A percentile compares a stretch with the other conserved stretches of the same genome.
Conservation (phyloP, 257 asterid species). For the Solanum acaule region DNA sequence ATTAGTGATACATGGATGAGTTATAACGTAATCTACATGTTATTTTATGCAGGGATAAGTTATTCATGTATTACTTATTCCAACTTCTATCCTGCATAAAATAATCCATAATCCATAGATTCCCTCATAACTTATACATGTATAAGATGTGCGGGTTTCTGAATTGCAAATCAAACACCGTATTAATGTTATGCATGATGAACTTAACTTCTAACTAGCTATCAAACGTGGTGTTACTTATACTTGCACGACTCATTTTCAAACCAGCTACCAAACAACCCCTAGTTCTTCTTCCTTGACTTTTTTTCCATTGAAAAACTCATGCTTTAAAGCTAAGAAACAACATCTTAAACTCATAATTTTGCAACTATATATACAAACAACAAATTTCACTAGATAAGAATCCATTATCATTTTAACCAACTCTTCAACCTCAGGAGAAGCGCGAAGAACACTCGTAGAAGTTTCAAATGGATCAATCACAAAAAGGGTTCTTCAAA, state of each 20-base stretch:
- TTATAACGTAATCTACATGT: no score
- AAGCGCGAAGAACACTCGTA: neutral
- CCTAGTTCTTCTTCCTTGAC: constrained; percentile 2
- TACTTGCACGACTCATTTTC: neutral
- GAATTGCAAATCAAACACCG: no score
- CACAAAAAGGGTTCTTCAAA: constrained; percentile 1
- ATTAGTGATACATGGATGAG: neutral
- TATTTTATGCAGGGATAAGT: no score
- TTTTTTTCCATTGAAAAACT: constrained; percentile 2
- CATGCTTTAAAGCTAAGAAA: constrained; percentile 1
- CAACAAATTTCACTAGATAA: neutral
- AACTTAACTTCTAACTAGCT: neutral
- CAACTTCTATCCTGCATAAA: no score
- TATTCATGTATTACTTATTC: neutral
- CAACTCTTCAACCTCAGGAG: neutral
- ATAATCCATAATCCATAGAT: neutral
- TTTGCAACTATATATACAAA: neutral
- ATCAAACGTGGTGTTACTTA: neutral
- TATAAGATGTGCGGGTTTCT: neutral
- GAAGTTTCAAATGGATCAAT: constrained; percentile 11
- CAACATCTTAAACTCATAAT: neutral
- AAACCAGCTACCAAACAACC: neutral
- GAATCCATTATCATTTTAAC: neutral
- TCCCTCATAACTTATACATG: neutral
- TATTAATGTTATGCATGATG: neutral